Percentiles rank a stretch among this genome's conserved stretches.
phyloP scores from a whole-genome alignment of 2,329 filamentous ascomycete genomes.

The Clonostachys chloroleuca region DNA sequence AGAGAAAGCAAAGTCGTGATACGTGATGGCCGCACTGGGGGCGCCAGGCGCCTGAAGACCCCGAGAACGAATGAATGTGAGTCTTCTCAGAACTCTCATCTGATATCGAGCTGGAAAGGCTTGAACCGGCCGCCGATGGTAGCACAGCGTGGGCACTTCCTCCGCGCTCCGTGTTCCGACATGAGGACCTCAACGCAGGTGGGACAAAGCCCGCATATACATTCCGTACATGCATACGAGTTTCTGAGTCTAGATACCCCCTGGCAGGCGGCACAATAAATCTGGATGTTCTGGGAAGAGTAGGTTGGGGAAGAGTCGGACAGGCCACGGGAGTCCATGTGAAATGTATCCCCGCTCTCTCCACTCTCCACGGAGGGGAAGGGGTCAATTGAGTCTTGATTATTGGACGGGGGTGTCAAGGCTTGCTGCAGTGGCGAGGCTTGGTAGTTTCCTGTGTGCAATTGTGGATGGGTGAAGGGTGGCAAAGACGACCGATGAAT shows the following conservation, averaged over 20 bases:
- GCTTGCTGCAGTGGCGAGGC: conserved; percentile 89
- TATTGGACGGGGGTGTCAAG: conserved; percentile 75
- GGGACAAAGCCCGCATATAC: conserved; percentile 87
- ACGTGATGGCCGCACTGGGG: too few relatives aligned
- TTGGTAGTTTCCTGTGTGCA: conserved; percentile 65
- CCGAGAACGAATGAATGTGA: not conserved
- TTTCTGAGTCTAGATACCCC: conserved; percentile 72
- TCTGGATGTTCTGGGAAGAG: conserved; percentile 73
- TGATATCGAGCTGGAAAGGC: conserved; percentile 78
- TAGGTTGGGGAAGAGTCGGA: conserved; percentile 70
- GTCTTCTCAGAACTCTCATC: conserved; percentile 37
- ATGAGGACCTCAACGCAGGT: conserved; percentile 81
- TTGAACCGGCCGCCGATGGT: conserved; percentile 79
- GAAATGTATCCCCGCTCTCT: conserved; percentile 67
- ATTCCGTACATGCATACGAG: conserved; percentile 92
- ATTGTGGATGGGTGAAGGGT: conserved; percentile 55
- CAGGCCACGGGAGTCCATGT: conserved; percentile 62
- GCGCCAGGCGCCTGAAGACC: too few relatives aligned
- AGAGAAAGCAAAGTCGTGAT: too few relatives aligned
- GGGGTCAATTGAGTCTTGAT: conserved; percentile 65
- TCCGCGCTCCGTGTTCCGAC: conserved; percentile 68
- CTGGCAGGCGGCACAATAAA: conserved; percentile 88
- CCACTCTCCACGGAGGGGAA: conserved; percentile 87
- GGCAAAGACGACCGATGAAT: conserved; percentile 59
- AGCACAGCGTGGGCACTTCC: conserved; percentile 75